Percentiles rank a stretch among this genome's conserved stretches.
Evolutionary conservation across 2,329 filamentous ascomycete species (phyloP).

Genomic region (Aspergillus japonicus): DNA sequence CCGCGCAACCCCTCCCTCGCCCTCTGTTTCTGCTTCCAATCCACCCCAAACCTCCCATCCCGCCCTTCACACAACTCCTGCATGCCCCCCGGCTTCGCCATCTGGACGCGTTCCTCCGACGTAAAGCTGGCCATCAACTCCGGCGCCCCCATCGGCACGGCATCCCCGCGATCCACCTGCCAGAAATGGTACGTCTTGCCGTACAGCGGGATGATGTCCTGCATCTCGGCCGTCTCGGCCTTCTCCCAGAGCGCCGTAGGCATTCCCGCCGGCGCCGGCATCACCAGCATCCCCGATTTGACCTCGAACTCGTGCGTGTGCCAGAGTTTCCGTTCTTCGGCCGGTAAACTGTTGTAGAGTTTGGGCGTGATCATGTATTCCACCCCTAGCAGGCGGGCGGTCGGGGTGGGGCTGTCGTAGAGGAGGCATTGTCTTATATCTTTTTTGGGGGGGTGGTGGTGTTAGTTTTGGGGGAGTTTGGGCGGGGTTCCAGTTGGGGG

Average conservation of each 20-base stretch:
- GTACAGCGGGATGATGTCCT: slow-evolving; percentile 70
- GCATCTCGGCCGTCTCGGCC: slow-evolving; percentile 79
- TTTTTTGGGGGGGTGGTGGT: slow-evolving; percentile 20
- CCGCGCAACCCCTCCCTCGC: slow-evolving; percentile 51
- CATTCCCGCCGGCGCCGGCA: slow-evolving; percentile 36
- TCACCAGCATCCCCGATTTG: slow-evolving; percentile 45
- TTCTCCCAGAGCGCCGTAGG: slow-evolving; percentile 67
- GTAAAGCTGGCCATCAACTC: slow-evolving; percentile 64
- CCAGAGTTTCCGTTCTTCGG: slow-evolving; percentile 72
- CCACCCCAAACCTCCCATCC: slow-evolving; percentile 55
- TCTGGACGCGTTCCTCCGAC: slow-evolving; percentile 26
- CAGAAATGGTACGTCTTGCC: slow-evolving; percentile 85
- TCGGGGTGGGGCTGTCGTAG: slow-evolving; percentile 68
- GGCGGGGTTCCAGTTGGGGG: not conserved
- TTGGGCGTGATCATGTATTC: slow-evolving; percentile 81
- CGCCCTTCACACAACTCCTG: slow-evolving; percentile 48
- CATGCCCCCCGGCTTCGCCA: slow-evolving; percentile 27
- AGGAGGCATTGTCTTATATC: slow-evolving; percentile 83
- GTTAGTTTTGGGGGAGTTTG: not conserved
- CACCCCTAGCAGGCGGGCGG: slow-evolving; percentile 74
- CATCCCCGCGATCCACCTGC: slow-evolving; percentile 75
- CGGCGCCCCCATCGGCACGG: slow-evolving; percentile 59
- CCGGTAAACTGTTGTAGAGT: slow-evolving; percentile 65
- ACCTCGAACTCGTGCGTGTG: slow-evolving; percentile 63
- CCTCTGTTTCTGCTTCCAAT: slow-evolving; percentile 54